Conservation (phyloP, 2,329 filamentous ascomycete species). For the Stachybotrys echinatus region DNA sequence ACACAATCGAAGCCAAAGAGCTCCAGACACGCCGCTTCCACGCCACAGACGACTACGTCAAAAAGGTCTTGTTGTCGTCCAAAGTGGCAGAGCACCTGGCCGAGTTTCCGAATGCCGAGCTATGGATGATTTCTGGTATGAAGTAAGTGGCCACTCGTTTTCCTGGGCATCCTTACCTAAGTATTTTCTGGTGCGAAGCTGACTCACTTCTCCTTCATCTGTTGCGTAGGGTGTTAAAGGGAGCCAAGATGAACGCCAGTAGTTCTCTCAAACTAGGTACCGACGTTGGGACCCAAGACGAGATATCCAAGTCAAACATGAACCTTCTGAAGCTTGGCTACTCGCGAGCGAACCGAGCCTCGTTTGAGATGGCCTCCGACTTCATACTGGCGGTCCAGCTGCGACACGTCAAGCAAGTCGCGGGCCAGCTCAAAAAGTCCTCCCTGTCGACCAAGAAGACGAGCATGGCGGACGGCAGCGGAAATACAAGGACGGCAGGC, state of each 20-base stretch:
- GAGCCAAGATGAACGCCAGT: not conserved
- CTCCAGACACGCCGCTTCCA: not conserved
- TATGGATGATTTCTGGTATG: not conserved
- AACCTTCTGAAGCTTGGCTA: not conserved
- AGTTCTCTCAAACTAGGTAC: not conserved
- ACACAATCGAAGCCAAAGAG: not conserved
- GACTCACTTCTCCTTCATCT: no score
- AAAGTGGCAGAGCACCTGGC: not conserved
- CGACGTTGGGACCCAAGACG: not conserved
- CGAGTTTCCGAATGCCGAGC: not conserved
- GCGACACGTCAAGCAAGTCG: not conserved
- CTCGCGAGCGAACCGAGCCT: not conserved
- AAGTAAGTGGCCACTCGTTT: not conserved
- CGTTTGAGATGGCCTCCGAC: not conserved
- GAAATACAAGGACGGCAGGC: no score
- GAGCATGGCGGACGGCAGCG: not conserved
- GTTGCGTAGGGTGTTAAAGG: not conserved
- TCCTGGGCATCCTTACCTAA: not conserved
- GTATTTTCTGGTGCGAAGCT: not conserved
- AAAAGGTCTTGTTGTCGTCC: not conserved
- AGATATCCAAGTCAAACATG: not conserved
- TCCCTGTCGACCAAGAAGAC: not conserved
- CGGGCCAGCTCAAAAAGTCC: not conserved
- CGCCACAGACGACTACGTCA: not conserved
- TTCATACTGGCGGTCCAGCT: slow-evolving; percentile 1